Percentiles rank a stretch among this genome's conserved stretches.
Conservation (phyloP, 1,284 basidiomycete species). For the Kalmanozyma brasiliensis region DNA sequence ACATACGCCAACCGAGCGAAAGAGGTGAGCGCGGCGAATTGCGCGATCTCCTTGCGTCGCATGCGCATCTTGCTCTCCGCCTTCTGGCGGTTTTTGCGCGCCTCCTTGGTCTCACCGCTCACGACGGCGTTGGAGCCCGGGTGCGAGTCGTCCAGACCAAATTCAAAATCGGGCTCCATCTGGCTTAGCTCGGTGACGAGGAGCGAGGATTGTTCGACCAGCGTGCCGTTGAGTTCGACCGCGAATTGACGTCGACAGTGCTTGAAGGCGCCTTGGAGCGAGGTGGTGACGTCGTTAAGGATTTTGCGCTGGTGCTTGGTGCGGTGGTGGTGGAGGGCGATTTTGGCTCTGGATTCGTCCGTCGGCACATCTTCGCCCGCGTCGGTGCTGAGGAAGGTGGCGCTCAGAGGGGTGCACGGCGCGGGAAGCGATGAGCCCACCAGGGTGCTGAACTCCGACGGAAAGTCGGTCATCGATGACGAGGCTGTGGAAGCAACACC, state of each 20-base stretch:
- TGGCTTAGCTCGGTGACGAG: not conserved
- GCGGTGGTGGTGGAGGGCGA: conserved; percentile 25
- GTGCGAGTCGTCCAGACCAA: not conserved
- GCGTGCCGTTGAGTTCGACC: not conserved
- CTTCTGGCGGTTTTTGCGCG: conserved; percentile 32
- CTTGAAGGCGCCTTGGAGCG: conserved; percentile 18
- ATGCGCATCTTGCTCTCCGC: conserved; percentile 34
- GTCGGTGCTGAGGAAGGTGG: not conserved
- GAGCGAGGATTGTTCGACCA: conserved; percentile 1
- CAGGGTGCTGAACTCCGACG: conserved; percentile 1
- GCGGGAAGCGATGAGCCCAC: conserved; percentile 5
- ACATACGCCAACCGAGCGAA: conserved; percentile 8
- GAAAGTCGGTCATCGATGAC: conserved; percentile 6
- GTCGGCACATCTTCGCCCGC: not conserved
- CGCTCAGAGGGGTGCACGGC: conserved; percentile 1
- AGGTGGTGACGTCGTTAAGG: conserved; percentile 21
- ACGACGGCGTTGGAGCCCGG: conserved; percentile 1
- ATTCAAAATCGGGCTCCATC: not conserved
- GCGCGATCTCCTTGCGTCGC: conserved; percentile 21
- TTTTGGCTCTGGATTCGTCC: conserved; percentile 8
- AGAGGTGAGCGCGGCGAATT: conserved; percentile 15
- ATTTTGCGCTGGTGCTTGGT: conserved; percentile 30
- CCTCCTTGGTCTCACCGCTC: conserved; percentile 25
- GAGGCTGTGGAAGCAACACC: not conserved
- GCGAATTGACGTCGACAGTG: conserved; percentile 20